Evolutionary conservation across 192 early-diverging fungal genomes (phyloP), one percentile per base, ranked within the genome.

Genomic region (Haplosporangium gracile): DNA sequence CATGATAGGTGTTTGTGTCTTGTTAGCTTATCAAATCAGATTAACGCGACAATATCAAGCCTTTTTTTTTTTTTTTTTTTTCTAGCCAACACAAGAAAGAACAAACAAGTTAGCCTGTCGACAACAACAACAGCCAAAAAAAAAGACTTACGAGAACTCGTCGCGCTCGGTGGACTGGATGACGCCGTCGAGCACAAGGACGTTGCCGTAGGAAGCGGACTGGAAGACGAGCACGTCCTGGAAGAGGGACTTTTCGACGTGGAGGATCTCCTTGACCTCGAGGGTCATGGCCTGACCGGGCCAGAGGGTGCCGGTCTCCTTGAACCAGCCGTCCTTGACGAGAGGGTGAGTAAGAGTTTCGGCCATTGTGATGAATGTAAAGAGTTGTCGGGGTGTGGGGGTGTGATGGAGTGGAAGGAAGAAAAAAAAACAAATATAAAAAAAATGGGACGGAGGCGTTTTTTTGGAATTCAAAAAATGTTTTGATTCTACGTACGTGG

Each of bases 171-270:
- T 99, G 70, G 94, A 93, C 88, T 99, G 99, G 90, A 99, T 97
- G 60, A 98, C 98, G 77, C 98, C 98, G 88, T 99, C 99, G 63
- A 99, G 95, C 26, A 98, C 97, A 26, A 99, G 92, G 42, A 99
- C 98, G 88, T 96, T 99, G 81, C 99, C 99, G 88, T 99, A 96
- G 89, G 94, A 95, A 85, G 93, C 93, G 68, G 97, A 98, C 89
- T 97, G 90, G 91, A 99, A 99, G n/a, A 99, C 96, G 40, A 99
- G 94, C 53, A 99, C 97, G 85, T 99, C 99, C 90, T 99, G 99
- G 92, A 91, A 98, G 85, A 94, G 90, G 39, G 97, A 98, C 91
- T 97, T 96, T 89, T 99, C 99, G 65, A 94, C 92, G 86, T 98
- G 97, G 63, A 99, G 93, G 82, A 99, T 94, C 91, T 99, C 94